A percentile compares a stretch with the other conserved stretches of the same genome.
These are phyloP conservation scores for Aspergillus baeticus DNA, from an alignment of 495 filamentous ascomycete species.

Conservation along the genomic window DNA sequence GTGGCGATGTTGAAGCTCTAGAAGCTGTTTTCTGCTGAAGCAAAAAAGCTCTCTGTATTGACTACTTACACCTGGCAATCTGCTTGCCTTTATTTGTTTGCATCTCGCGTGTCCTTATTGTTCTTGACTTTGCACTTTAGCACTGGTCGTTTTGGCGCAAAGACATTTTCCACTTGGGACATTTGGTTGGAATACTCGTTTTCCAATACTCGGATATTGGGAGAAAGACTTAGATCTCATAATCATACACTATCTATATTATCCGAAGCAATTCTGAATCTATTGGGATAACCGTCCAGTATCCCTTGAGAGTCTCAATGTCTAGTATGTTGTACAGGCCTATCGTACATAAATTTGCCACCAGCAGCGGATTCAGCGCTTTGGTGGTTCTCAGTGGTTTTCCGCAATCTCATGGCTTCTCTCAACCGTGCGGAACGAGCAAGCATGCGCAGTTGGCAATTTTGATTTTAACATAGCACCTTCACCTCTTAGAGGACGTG, in stretches of 20 bases:
- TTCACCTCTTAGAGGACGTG: constrained; percentile 31
- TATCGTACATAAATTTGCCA: too few species aligned
- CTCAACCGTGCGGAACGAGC: too few species aligned
- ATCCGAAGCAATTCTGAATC: not conserved
- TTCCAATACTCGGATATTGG: constrained; percentile 20
- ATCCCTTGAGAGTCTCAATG: too few species aligned
- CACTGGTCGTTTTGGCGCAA: constrained; percentile 30
- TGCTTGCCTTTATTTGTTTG: constrained; percentile 3
- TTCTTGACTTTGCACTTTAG: constrained; percentile 12
- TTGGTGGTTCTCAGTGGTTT: too few species aligned
- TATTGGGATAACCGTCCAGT: too few species aligned
- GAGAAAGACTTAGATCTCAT: constrained; percentile 11
- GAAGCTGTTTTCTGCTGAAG: constrained; percentile 44
- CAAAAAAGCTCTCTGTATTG: constrained; percentile 7
- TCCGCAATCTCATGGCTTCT: too few species aligned
- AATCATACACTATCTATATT: not conserved
- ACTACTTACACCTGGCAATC: constrained; percentile 2
- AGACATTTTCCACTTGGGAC: constrained; percentile 13
- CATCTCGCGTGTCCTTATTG: constrained; percentile 12
- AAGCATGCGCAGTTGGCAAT: too few species aligned
- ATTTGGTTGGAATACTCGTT: too few species aligned
- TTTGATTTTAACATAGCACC: too few species aligned
- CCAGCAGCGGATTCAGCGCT: too few species aligned
- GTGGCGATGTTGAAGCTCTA: constrained; percentile 67
- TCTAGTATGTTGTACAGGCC: too few species aligned